Percentiles rank a stretch among this genome's conserved stretches.
Evolutionary conservation across 1,139 yeast genomes (phyloP).

Genomic region (Debaryomycetaceae sp.): DNA sequence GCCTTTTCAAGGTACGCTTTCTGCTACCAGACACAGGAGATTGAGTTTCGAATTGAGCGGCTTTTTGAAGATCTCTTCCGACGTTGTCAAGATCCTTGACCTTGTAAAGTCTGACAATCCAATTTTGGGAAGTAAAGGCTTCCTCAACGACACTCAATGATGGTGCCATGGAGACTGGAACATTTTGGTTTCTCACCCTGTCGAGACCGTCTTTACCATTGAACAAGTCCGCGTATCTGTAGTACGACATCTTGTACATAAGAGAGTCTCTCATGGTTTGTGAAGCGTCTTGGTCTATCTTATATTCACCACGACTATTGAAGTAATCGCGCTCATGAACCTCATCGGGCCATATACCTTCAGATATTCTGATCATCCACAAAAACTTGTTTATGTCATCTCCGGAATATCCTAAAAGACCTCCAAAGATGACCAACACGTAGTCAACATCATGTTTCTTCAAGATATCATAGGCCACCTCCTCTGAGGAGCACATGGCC

Average conservation of each 20-base stretch:
- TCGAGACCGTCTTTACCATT: slow-evolving; percentile 70
- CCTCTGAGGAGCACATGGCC: slow-evolving; percentile 92
- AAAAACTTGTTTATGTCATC: slow-evolving; percentile 95
- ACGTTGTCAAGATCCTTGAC: slow-evolving; percentile 85
- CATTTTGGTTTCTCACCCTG: slow-evolving; percentile 82
- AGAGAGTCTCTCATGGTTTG: slow-evolving; percentile 81
- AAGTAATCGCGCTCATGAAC: slow-evolving; percentile 81
- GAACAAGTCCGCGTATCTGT: slow-evolving; percentile 75
- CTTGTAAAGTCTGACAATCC: slow-evolving; percentile 94
- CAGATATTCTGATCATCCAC: slow-evolving; percentile 99
- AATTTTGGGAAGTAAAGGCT: slow-evolving; percentile 92
- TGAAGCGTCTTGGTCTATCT: slow-evolving; percentile 79
- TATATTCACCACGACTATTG: slow-evolving; percentile 83
- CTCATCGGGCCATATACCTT: slow-evolving; percentile 99
- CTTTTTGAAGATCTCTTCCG: slow-evolving; percentile 68
- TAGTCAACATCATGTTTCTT: slow-evolving; percentile 94
- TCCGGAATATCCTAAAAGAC: slow-evolving; percentile 89
- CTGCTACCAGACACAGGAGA: slow-evolving; percentile 32
- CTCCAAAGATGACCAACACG: slow-evolving; percentile 91
- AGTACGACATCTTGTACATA: slow-evolving; percentile 94
- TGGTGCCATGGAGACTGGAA: slow-evolving; percentile 56
- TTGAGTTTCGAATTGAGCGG: slow-evolving; percentile 42
- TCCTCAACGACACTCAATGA: slow-evolving; percentile 81
- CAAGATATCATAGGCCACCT: slow-evolving; percentile 81
- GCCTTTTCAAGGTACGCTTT: slow-evolving; percentile 50